Evolutionary conservation across 768 basidiomycete species (phyloP).

Genomic region (Rhodotorula sphaerocarpa): DNA sequence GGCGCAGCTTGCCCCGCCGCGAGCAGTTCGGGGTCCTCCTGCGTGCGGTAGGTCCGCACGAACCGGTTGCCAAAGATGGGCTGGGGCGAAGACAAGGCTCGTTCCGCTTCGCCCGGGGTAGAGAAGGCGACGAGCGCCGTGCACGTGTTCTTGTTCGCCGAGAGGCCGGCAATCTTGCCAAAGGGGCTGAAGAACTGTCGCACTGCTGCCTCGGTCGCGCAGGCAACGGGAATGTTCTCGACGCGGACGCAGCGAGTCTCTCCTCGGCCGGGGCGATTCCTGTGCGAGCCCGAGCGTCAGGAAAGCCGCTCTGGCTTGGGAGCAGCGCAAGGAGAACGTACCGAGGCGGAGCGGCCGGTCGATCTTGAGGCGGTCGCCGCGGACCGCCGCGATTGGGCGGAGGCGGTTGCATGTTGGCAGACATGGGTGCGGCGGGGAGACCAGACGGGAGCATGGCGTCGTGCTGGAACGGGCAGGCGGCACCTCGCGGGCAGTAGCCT

Average conservation of each 20-base stretch:
- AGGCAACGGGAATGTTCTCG: conserved; percentile 83
- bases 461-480: conserved; percentile 83
- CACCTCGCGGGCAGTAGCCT: conserved; percentile 83
- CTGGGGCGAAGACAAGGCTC: conserved; percentile 85
- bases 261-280: conserved; percentile 38
- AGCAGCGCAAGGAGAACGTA: too few species aligned
- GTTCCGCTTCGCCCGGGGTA: conserved; percentile 75
- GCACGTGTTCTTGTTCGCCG: conserved; percentile 55
- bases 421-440: background rate
- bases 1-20: conserved; percentile 48
- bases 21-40: background rate
- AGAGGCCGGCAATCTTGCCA: conserved; percentile 84
- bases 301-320: too few species aligned
- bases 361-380: too few species aligned
- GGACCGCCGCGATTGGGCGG: too few species aligned
- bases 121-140: conserved; percentile 51
- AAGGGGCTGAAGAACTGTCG: conserved; percentile 86
- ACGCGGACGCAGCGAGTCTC: conserved; percentile 77
- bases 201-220: conserved; percentile 66
- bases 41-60: conserved; percentile 92
- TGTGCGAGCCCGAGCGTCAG: too few species aligned
- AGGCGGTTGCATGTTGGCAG: too few species aligned
- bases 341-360: too few species aligned
- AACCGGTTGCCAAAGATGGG: conserved; percentile 92
- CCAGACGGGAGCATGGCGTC: conserved; percentile 45